Conservation (phyloP, 176 grass and related monocot species). For the Aegilops speltoides region DNA sequence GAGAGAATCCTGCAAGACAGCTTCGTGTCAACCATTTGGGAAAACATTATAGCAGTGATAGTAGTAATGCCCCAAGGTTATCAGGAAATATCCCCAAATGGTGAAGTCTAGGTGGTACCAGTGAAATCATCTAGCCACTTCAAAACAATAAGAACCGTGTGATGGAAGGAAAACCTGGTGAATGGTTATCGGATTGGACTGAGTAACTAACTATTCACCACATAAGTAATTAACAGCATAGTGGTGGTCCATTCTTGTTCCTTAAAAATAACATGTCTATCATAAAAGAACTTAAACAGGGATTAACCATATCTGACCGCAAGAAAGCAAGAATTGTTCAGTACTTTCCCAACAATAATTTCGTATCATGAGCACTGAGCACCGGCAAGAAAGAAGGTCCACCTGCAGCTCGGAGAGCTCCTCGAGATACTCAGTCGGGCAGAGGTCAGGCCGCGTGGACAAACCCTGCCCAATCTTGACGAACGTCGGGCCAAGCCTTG, state of each 20-base stretch:
- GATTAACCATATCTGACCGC: background rate
- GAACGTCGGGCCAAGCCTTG: constrained; percentile 88
- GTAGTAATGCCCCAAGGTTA: background rate
- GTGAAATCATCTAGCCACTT: background rate
- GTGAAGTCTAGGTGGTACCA: background rate
- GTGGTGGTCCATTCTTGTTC: background rate
- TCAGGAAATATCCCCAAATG: background rate
- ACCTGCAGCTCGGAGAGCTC: constrained; percentile 97
- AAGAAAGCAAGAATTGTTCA: background rate
- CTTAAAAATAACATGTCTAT: background rate
- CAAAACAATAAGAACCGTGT: background rate
- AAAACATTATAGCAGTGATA: background rate
- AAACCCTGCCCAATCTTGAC: constrained; percentile 97
- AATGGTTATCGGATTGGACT: background rate
- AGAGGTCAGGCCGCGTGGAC: constrained; percentile 87
- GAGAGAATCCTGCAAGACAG: constrained; percentile 75
- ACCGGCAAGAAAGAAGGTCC: background rate
- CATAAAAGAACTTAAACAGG: background rate
- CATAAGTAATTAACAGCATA: background rate
- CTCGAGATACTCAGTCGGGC: constrained; percentile 87
- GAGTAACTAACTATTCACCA: background rate
- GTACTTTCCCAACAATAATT: background rate
- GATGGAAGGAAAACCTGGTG: background rate
- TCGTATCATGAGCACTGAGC: background rate
- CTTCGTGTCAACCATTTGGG: constrained; percentile 14